These are phyloP conservation scores for Garcia nutans DNA, from an alignment of 345 rosid genomes.

Conservation along the genomic window DNA sequence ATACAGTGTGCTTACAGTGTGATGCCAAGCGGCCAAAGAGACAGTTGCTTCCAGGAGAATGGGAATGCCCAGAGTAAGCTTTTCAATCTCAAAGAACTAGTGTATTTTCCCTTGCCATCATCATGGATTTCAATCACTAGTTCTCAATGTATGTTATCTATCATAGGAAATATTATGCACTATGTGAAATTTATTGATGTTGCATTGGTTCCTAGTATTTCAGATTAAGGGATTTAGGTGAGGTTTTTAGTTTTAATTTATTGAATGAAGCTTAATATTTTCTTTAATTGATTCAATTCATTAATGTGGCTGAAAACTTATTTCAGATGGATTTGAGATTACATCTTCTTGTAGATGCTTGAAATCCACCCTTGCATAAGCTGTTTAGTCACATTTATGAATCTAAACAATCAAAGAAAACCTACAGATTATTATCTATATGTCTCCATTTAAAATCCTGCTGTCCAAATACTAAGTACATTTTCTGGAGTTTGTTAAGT, in stretches of 20 bases:
- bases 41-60: constrained; percentile 97
- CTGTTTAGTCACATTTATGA: background rate
- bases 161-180: background rate
- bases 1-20: constrained; percentile 86
- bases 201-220: background rate
- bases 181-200: background rate
- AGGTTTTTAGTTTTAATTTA: background rate
- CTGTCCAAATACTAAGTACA: background rate
- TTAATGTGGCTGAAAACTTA: background rate
- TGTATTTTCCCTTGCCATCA: background rate
- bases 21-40: constrained; percentile 98
- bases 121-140: background rate
- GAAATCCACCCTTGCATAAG: background rate
- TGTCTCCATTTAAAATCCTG: background rate
- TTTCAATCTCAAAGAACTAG: constrained; percentile 6
- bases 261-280: background rate
- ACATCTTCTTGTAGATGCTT: background rate
- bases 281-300: background rate
- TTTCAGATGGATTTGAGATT: background rate
- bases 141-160: background rate
- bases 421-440: background rate
- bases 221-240: background rate
- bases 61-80: constrained; percentile 99
- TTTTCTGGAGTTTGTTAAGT: constrained; percentile 1
- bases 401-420: background rate